Evolutionary conservation across 2,329 filamentous ascomycete species (phyloP).

Genomic region (Colletotrichum graminicola): DNA sequence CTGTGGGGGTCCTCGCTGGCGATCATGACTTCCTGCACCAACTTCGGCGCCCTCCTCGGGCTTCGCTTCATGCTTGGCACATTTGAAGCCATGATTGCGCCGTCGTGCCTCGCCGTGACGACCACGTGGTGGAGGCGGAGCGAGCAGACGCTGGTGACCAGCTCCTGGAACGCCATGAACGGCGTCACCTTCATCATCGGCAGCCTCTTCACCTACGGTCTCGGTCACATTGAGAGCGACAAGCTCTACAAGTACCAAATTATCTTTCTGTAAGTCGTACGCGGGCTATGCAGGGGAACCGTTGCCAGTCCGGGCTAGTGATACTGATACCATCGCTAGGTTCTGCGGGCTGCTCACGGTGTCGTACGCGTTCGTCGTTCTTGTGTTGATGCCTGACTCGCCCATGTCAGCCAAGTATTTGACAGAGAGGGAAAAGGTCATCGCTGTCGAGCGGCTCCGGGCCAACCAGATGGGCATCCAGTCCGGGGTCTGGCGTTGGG

Average conservation of each 20-base stretch:
- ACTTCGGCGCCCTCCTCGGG: slow-evolving; percentile 60
- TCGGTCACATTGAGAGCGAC: slow-evolving; percentile 48
- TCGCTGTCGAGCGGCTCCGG: slow-evolving; percentile 68
- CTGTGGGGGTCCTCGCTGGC: slow-evolving; percentile 45
- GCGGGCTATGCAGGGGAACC: rapidly evolving
- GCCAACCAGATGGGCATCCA: slow-evolving; percentile 60
- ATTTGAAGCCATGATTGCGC: slow-evolving; percentile 64
- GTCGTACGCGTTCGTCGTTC: slow-evolving; percentile 60
- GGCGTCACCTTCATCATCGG: slow-evolving; percentile 63
- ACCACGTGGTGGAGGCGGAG: slow-evolving; percentile 67
- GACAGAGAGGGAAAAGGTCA: slow-evolving; percentile 64
- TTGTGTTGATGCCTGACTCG: slow-evolving; percentile 71
- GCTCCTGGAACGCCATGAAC: slow-evolving; percentile 66
- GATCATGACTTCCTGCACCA: slow-evolving; percentile 63
- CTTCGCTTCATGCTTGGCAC: slow-evolving; percentile 60
- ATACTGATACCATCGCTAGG: slow-evolving; percentile 28
- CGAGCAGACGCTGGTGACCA: slow-evolving; percentile 63
- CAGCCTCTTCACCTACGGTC: slow-evolving; percentile 49
- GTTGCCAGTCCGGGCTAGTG: not conserved
- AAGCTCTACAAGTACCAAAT: slow-evolving; percentile 44
- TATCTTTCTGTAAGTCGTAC: slow-evolving; percentile 43
- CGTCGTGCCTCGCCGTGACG: slow-evolving; percentile 65
- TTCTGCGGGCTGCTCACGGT: slow-evolving; percentile 57
- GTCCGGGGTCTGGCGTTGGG: slow-evolving; percentile 52
- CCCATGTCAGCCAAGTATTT: slow-evolving; percentile 70